Evolutionary conservation across 441 rosid genomes (phyloP).

Genomic region (Erodium moschatum): DNA sequence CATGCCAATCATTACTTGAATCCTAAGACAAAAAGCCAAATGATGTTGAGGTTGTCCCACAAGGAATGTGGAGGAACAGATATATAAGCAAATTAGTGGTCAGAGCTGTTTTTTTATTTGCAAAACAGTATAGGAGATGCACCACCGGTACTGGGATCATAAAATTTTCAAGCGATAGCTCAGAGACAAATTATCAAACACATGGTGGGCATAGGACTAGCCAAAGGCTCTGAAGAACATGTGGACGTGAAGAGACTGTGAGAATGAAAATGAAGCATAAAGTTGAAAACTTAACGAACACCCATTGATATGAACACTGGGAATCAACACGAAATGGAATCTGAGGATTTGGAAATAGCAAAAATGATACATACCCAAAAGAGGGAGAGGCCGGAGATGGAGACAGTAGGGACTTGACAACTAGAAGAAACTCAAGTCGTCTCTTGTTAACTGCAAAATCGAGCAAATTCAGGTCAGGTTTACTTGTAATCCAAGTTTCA

Average conservation of each 20-base stretch:
- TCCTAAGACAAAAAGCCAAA: too few species aligned
- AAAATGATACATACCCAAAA: too few species aligned
- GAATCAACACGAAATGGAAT: neutral
- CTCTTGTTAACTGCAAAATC: neutral
- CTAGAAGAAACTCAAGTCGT: too few species aligned
- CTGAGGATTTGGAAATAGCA: neutral
- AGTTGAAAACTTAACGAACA: neutral
- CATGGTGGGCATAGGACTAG: neutral
- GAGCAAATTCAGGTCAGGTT: neutral
- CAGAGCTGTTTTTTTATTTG: too few species aligned
- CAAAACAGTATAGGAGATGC: too few species aligned
- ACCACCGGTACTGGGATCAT: neutral
- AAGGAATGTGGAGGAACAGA: too few species aligned
- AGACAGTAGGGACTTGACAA: neutral
- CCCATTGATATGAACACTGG: neutral
- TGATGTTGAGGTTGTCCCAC: too few species aligned
- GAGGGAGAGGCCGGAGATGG: neutral
- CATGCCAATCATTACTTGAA: too few species aligned
- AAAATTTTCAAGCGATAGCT: neutral
- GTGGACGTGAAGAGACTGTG: too few species aligned
- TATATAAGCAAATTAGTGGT: too few species aligned
- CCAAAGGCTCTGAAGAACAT: neutral
- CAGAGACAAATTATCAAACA: neutral
- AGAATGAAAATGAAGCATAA: too few species aligned
- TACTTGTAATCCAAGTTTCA: too few species aligned